Conservation (phyloP, 805 yeast species). For the Yamadazyma sp. region DNA sequence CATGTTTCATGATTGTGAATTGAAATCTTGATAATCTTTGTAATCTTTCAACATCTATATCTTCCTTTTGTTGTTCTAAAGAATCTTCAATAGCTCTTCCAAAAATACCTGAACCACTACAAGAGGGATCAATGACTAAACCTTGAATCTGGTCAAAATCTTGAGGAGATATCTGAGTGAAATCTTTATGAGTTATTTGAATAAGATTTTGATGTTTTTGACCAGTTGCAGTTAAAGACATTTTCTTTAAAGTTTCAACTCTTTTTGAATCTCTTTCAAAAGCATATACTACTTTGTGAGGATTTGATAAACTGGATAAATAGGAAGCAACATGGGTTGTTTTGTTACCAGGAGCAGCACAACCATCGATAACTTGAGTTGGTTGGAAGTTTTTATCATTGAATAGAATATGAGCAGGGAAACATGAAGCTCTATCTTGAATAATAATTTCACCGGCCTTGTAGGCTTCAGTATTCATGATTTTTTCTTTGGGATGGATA, state of each 20-base stretch:
- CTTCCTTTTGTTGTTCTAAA: conserved; percentile 42
- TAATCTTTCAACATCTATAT: conserved; percentile 55
- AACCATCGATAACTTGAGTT: conserved; percentile 77
- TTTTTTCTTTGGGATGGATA: conserved; percentile 68
- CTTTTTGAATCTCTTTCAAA: conserved; percentile 83
- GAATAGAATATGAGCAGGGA: conserved; percentile 82
- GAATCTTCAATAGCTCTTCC: conserved; percentile 72
- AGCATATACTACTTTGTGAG: conserved; percentile 57
- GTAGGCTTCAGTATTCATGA: conserved; percentile 69
- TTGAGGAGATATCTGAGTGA: conserved; percentile 55
- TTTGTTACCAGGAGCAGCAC: conserved; percentile 98
- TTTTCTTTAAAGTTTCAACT: conserved; percentile 63
- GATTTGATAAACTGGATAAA: conserved; percentile 20
- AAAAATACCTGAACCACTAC: conserved; percentile 97
- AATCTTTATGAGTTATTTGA: conserved; percentile 60
- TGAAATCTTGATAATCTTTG: conserved; percentile 82
- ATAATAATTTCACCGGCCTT: conserved; percentile 76
- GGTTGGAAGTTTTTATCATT: conserved; percentile 48
- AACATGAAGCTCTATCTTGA: conserved; percentile 96
- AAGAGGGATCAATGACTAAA: conserved; percentile 90
- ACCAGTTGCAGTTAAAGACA: conserved; percentile 70
- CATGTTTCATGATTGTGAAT: conserved; percentile 83
- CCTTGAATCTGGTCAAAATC: conserved; percentile 71
- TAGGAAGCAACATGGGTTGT: conserved; percentile 87
- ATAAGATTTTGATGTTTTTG: conserved; percentile 27